Conservation (phyloP, 1,139 yeast genomes). For the Lodderomyces orthopsilosis region DNA sequence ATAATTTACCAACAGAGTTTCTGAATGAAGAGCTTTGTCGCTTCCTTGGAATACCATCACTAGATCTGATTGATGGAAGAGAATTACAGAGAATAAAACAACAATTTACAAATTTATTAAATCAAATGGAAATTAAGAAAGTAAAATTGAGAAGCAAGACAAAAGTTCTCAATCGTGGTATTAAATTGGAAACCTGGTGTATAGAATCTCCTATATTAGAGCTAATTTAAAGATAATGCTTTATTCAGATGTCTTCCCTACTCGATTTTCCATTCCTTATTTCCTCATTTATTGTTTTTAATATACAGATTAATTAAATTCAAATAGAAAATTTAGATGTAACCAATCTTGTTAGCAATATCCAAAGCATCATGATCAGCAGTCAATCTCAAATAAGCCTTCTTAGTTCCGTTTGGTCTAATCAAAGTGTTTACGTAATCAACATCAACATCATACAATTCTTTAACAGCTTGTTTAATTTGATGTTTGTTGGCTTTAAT, state of each 20-base stretch:
- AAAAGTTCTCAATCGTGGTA: neutral
- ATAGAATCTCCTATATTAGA: constrained; percentile 14
- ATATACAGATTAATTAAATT: constrained; percentile 2
- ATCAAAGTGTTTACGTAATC: constrained; percentile 92
- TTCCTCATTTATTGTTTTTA: neutral
- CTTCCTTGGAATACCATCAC: neutral
- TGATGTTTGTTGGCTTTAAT: constrained; percentile 96
- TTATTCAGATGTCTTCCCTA: too few species aligned
- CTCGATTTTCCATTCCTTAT: too few species aligned
- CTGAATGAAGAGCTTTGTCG: neutral
- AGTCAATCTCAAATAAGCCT: constrained; percentile 98
- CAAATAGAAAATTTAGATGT: constrained; percentile 54
- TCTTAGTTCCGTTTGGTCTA: constrained; percentile 99
- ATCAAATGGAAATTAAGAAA: neutral
- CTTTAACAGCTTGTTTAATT: constrained; percentile 97
- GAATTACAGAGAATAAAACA: neutral
- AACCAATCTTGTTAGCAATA: constrained; percentile 99
- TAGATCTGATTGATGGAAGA: neutral
- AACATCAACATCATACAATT: constrained; percentile 95
- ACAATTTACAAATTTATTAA: neutral
- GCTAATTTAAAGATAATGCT: constrained; percentile 21
- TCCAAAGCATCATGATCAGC: constrained; percentile 99
- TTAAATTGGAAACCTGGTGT: neutral
- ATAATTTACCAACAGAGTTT: neutral
- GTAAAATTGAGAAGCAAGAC: neutral